A percentile compares a stretch with the other conserved stretches of the same genome.
Evolutionary conservation across 1,139 yeast genomes (phyloP).

Genomic region (Saccharomyces hybrid): DNA sequence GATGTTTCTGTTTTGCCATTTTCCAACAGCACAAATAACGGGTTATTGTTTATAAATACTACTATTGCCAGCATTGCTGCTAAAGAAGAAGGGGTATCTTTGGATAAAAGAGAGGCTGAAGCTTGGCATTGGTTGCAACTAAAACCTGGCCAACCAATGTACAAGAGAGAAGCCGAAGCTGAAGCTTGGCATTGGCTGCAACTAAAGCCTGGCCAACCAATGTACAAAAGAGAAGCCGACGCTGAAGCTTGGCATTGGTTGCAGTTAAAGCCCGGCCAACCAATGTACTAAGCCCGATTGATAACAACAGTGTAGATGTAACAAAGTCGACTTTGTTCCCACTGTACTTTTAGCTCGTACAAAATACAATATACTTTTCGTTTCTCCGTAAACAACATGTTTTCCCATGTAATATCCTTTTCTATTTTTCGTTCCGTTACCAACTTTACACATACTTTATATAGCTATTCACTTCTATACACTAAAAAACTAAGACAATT

Average conservation of each 20-base stretch:
- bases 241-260: slow-evolving; percentile 21
- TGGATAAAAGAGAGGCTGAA: slow-evolving; percentile 9
- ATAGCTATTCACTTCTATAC: background rate
- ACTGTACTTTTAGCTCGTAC: background rate
- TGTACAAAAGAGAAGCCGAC: slow-evolving; percentile 15
- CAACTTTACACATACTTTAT: background rate
- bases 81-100: background rate
- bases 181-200: slow-evolving; percentile 16
- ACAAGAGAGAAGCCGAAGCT: slow-evolving; percentile 22
- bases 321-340: background rate
- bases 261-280: slow-evolving; percentile 12
- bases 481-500: background rate
- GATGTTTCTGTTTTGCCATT: slow-evolving; percentile 14
- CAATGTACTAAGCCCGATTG: slow-evolving; percentile 6
- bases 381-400: background rate
- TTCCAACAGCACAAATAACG: slow-evolving; percentile 11
- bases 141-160: slow-evolving; percentile 15
- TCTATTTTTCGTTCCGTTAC: background rate
- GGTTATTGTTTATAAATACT: slow-evolving; percentile 13
- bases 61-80: slow-evolving; percentile 14
- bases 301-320: background rate
- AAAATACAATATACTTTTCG: background rate
- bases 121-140: slow-evolving; percentile 13
- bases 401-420: background rate
- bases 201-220: slow-evolving; percentile 12